A percentile compares a stretch with the other conserved stretches of the same genome.
phyloP scores from a whole-genome alignment of 371 early-diverging fungal genomes.

The Mucor ambiguus region DNA sequence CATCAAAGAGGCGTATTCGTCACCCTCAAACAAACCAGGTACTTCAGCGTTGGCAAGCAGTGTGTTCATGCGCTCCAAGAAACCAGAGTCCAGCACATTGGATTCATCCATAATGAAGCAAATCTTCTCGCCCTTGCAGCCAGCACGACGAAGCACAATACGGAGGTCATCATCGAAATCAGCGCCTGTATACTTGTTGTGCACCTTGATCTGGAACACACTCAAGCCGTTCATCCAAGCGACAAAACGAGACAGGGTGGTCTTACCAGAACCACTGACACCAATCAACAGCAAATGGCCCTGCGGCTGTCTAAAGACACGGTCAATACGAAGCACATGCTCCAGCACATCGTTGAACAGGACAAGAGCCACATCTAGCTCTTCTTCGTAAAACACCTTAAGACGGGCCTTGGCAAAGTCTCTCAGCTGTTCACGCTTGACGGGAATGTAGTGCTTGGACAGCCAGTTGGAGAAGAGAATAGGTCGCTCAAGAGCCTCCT shows the following conservation, averaged over 20 bases:
- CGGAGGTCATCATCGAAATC: slow-evolving; percentile 99
- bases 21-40: slow-evolving; percentile 98
- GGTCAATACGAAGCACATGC: slow-evolving; percentile 97
- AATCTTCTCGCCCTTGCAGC: slow-evolving; percentile 97
- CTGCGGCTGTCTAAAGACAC: slow-evolving; percentile 97
- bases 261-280: slow-evolving; percentile 96
- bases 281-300: slow-evolving; percentile 98
- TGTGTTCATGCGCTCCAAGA: slow-evolving; percentile 99
- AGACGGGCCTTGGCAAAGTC: slow-evolving; percentile 95
- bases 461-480: slow-evolving; percentile 98
- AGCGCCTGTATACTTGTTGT: slow-evolving; percentile 93
- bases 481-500: slow-evolving; percentile 82
- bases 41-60: slow-evolving; percentile 98
- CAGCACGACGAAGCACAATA: slow-evolving; percentile 87
- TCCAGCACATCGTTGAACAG: slow-evolving; percentile 97
- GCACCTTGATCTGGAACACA: slow-evolving; percentile 96
- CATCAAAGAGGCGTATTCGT: slow-evolving; percentile 96
- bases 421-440: slow-evolving; percentile 87
- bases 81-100: slow-evolving; percentile 94
- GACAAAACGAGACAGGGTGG: slow-evolving; percentile 95
- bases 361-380: slow-evolving; percentile 95
- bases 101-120: slow-evolving; percentile 98
- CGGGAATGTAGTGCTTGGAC: slow-evolving; percentile 89
- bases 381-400: slow-evolving; percentile 99
- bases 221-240: slow-evolving; percentile 99